Conservation (phyloP, 192 early-diverging fungal genomes). For the Ambispora gerdemannii region DNA sequence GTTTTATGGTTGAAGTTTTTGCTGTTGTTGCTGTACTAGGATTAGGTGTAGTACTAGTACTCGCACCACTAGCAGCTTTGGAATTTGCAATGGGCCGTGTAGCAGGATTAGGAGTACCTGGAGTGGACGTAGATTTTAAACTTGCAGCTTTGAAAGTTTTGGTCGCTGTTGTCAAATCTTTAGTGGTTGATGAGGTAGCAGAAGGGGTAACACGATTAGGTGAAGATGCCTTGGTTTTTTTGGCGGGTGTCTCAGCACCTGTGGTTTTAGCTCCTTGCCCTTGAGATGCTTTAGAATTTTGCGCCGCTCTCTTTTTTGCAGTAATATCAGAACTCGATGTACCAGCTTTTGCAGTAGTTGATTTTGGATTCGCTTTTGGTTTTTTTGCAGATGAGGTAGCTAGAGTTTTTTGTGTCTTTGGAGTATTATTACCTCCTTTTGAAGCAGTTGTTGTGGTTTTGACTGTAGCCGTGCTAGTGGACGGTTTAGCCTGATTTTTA, state of each 20-base stretch:
- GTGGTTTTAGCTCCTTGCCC: background rate
- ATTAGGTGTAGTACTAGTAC: background rate
- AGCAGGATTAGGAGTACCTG: background rate
- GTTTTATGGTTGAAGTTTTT: background rate
- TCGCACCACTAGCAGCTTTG: background rate
- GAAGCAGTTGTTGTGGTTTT: conserved; percentile 27
- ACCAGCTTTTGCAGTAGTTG: background rate
- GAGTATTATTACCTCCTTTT: conserved; percentile 14
- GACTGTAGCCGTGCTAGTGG: conserved; percentile 11
- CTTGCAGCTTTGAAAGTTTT: no score
- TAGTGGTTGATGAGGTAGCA: background rate
- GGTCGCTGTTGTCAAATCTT: background rate
- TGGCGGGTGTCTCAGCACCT: background rate
- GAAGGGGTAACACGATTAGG: background rate
- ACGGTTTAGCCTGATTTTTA: background rate
- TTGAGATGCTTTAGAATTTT: background rate
- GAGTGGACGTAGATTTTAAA: background rate
- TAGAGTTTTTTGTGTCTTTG: conserved; percentile 19
- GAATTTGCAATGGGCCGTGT: background rate
- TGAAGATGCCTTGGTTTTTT: background rate
- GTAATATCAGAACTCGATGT: background rate
- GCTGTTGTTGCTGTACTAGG: background rate
- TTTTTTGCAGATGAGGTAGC: background rate
- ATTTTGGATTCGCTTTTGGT: background rate
- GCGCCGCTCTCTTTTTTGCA: background rate